Evolutionary conservation across 306 rosid genomes (phyloP).

Genomic region (Senna tora): DNA sequence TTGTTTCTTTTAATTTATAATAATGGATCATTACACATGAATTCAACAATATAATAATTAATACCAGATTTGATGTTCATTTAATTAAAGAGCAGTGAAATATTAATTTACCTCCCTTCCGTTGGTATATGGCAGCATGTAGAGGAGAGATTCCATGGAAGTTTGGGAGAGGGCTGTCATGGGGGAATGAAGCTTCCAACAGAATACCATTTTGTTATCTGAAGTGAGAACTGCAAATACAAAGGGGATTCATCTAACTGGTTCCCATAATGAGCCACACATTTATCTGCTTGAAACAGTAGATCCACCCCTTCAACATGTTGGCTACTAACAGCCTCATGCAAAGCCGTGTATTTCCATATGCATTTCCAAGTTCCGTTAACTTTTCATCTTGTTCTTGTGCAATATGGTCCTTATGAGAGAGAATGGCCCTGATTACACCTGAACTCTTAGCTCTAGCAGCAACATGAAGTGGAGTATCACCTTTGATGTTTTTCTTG

Average conservation of each 20-base stretch:
- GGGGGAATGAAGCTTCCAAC: not conserved
- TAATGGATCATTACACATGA: too few relatives aligned
- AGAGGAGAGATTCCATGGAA: not conserved
- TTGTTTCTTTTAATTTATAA: too few relatives aligned
- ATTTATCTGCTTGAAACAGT: not conserved
- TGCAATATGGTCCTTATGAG: too few relatives aligned
- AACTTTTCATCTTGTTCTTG: not conserved
- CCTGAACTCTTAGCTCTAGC: not conserved
- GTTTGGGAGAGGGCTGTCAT: not conserved
- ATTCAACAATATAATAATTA: too few relatives aligned
- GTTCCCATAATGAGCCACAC: not conserved
- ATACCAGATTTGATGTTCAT: too few relatives aligned
- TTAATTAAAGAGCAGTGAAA: too few relatives aligned
- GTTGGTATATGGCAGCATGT: too few relatives aligned
- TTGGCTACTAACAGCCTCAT: not conserved
- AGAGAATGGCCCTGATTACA: not conserved
- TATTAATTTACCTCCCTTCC: too few relatives aligned
- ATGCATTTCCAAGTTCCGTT: not conserved
- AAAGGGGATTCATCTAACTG: not conserved
- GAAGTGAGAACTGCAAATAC: not conserved
- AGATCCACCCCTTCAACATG: not conserved
- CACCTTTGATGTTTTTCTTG: slow-evolving; percentile 9
- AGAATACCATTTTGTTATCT: not conserved
- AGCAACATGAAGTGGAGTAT: slow-evolving; percentile 41
- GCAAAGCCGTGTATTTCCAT: not conserved